Evolutionary conservation across 1,284 basidiomycete genomes (phyloP), one percentile per base, ranked within the genome.

Genomic region (Rhodofomes roseus): DNA sequence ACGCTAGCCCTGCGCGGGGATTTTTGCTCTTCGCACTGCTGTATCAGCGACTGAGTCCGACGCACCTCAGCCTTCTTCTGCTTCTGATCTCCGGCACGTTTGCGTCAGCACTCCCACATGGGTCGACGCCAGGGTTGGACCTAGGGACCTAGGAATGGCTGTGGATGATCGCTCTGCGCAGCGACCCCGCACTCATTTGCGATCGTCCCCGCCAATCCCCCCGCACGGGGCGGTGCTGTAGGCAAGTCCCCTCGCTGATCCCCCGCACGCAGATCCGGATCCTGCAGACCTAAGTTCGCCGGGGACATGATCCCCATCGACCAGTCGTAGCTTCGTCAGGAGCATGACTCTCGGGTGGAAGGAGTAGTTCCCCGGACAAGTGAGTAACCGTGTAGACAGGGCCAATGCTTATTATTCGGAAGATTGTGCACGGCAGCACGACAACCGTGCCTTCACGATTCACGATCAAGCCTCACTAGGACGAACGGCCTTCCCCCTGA

Each of bases 211-310:
- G 37, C 37, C 37, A 14, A 39, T 39, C 37, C 37, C 37, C 37
- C 37, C 3, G 7, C 7, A 12, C 16, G 14, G 37, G 4, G 16
- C 37, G 37, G 4, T 39, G 12, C 6, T 6, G 6, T 6, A 6
- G 37, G 16, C 14, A 14, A 39, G 6, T 12, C 12, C 12, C 34
- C 34, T 36, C 23, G 43, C 20, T 11, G 14, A 29, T 48, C 46
- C 46, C 46, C 46, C 46, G 46, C 46, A 16, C 46, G 46, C 46
- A 46, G 22, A 48, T 48, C 46, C 46, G 46, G 46, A 48, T 48
- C 46, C 46, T 39, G 37, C 31, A 34, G 31, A 11, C 31, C 5
- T 34, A n/a, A 25, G 1, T 11, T 12, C 8, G 6, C 9, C 22
- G 2, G 20, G 20, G 22, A 44, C 20, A 23, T 8, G 20, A 23